phyloP scores from a whole-genome alignment of 257 asterid genomes.

The Agastache rugosa region DNA sequence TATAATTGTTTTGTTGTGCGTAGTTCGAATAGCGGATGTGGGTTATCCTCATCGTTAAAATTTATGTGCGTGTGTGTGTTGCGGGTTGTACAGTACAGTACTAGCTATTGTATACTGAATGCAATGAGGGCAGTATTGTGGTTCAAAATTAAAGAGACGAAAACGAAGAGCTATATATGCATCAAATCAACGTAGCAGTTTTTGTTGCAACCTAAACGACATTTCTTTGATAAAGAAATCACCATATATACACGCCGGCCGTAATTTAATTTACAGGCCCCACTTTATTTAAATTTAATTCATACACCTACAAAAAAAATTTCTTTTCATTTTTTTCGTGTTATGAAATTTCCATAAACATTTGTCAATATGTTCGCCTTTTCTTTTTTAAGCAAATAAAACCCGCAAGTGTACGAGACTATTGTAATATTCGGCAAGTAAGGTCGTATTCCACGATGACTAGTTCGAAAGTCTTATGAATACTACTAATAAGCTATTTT shows the following conservation, averaged over 20 bases:
- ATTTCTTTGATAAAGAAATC: constrained; percentile 31
- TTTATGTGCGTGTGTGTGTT: neutral
- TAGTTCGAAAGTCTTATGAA: too few relatives aligned
- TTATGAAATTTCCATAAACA: neutral
- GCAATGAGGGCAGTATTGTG: neutral
- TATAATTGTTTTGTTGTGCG: too few relatives aligned
- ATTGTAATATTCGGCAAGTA: too few relatives aligned
- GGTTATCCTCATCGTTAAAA: too few relatives aligned
- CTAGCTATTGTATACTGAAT: neutral
- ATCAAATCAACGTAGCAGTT: neutral
- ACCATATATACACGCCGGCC: constrained; percentile 18
- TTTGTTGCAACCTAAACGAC: constrained; percentile 26
- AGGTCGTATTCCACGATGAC: too few relatives aligned
- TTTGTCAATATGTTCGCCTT: too few relatives aligned
- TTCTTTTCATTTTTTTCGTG: neutral
- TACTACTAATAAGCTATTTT: too few relatives aligned
- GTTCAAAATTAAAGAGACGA: constrained; percentile 11
- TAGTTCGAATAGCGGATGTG: too few relatives aligned
- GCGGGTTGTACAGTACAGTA: neutral
- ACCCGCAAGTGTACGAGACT: too few relatives aligned
- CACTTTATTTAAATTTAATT: neutral
- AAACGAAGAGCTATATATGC: neutral
- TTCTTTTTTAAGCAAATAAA: too few relatives aligned
- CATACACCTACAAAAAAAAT: neutral
- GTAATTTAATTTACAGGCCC: constrained; percentile 1